Percentiles rank a stretch among this genome's conserved stretches.
These are phyloP conservation scores for Kernera saxatilis DNA, from an alignment of 345 rosid species.

Conservation along the genomic window DNA sequence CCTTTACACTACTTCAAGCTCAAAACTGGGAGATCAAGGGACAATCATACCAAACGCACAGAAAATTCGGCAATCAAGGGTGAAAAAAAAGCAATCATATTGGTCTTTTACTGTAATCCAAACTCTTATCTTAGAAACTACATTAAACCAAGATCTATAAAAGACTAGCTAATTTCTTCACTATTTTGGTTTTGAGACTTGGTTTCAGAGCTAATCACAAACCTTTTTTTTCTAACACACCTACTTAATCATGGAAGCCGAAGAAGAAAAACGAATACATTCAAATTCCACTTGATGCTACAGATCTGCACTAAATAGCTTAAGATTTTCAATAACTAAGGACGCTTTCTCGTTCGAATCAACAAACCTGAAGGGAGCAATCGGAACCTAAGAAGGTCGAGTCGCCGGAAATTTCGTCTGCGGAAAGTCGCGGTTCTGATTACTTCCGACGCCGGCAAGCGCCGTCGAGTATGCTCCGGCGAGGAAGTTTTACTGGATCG, in stretches of 20 bases:
- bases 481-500: background rate
- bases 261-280: background rate
- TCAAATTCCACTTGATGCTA: background rate
- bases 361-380: slow-evolving; percentile 56
- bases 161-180: background rate
- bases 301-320: too few relatives aligned
- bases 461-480: background rate
- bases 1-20: background rate
- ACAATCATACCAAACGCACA: background rate
- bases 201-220: background rate
- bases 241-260: background rate
- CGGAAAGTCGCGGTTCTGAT: too few relatives aligned
- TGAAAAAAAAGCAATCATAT: background rate
- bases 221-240: too few relatives aligned
- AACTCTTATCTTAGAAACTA: background rate
- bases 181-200: background rate
- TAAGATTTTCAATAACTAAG: too few relatives aligned
- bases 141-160: background rate
- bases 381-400: slow-evolving; percentile 32
- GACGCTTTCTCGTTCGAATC: background rate
- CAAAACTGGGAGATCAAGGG: too few relatives aligned
- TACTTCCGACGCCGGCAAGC: background rate
- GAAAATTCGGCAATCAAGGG: background rate
- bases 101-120: background rate
- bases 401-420: slow-evolving; percentile 40